Evolutionary conservation across 2,329 filamentous ascomycete genomes (phyloP).

Genomic region (Colletotrichum viniferum): DNA sequence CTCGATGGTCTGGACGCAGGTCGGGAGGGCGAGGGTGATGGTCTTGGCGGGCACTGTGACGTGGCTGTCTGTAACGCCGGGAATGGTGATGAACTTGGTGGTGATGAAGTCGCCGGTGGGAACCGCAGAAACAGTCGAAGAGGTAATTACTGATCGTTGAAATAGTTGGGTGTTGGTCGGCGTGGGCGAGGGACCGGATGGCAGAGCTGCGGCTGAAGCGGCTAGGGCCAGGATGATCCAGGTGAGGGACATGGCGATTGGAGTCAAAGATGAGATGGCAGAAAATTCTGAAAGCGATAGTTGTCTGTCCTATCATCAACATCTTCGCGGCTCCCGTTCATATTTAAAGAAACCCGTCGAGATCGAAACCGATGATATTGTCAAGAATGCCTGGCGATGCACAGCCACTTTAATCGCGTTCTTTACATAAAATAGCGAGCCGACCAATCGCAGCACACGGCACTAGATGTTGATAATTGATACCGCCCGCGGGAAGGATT

Average conservation of each 20-base stretch:
- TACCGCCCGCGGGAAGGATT: neutral
- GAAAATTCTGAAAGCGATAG: neutral
- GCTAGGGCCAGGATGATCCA: neutral
- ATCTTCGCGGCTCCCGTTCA: neutral
- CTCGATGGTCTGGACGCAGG: slow-evolving; percentile 37
- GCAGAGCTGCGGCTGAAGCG: neutral
- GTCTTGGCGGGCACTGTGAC: slow-evolving; percentile 34
- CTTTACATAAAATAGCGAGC: slow-evolving; percentile 1
- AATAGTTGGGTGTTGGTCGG: neutral
- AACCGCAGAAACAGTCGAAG: neutral
- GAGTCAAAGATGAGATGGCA: neutral
- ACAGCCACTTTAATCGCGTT: neutral
- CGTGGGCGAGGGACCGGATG: neutral
- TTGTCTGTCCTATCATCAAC: neutral
- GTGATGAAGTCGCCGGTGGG: slow-evolving; percentile 27
- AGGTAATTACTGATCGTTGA: neutral
- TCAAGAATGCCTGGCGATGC: neutral
- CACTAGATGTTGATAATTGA: neutral
- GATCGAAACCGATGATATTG: neutral
- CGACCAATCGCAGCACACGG: neutral
- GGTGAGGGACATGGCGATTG: neutral
- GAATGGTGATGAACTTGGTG: slow-evolving; percentile 31
- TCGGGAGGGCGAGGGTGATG: slow-evolving; percentile 34
- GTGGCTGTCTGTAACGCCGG: slow-evolving; percentile 29
- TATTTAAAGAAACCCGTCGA: neutral